Conservation (phyloP, 1,284 basidiomycete genomes). For the Phaffia rhodozyma region DNA sequence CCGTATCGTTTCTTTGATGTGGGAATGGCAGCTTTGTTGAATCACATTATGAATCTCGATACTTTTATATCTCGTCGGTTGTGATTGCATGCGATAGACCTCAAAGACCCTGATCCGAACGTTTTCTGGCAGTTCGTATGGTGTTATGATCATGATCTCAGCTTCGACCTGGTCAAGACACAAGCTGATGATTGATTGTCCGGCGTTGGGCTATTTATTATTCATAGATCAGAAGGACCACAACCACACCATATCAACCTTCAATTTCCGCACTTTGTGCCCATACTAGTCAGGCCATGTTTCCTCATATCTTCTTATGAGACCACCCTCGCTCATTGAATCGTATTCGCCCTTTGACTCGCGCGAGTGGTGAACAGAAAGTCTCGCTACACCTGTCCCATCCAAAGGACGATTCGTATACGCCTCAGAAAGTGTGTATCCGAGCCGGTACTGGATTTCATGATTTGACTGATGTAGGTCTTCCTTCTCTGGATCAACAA, state of each 20-base stretch:
- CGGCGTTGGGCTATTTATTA: background rate
- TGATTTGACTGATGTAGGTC: constrained; percentile 68
- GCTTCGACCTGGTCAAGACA: background rate
- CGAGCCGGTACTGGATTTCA: constrained; percentile 82
- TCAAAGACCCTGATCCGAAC: constrained; percentile 74
- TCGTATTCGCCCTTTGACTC: background rate
- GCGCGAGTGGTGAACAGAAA: constrained; percentile 47
- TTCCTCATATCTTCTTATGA: background rate
- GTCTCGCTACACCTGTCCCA: constrained; percentile 80
- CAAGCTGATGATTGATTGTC: no score
- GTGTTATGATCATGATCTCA: background rate
- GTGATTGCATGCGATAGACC: constrained; percentile 31
- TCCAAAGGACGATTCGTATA: constrained; percentile 88
- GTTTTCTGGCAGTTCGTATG: constrained; percentile 93
- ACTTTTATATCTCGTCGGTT: no score
- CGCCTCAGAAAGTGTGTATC: constrained; percentile 78
- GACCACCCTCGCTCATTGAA: background rate
- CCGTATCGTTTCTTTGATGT: no score
- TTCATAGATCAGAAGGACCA: constrained; percentile 77
- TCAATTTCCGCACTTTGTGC: constrained; percentile 81
- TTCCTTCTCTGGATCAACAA: constrained; percentile 16
- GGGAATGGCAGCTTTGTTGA: no score
- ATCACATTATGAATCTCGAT: no score
- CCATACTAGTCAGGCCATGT: constrained; percentile 55
- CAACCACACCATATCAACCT: constrained; percentile 94